Base-by-base conservation (phyloP, 2,329 filamentous ascomycete species). In the Xylaria sp. region DNA sequence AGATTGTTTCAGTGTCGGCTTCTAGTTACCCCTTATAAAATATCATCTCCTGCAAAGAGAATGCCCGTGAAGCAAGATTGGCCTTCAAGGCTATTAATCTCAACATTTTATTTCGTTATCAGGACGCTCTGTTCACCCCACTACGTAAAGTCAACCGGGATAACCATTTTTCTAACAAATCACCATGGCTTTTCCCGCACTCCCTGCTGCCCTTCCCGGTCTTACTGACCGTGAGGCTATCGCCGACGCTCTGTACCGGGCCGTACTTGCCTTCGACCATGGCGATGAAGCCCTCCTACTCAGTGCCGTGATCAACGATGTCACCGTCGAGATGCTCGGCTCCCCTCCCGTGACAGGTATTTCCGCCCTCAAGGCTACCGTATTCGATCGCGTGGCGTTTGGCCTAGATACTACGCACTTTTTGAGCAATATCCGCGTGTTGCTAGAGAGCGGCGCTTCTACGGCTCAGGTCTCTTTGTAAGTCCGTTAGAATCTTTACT, bases 191-290 rank as follows among this genome's bases (percentile, higher is more conserved):
- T 32, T 30, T 20, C 4, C 46, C 15, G 48, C 36, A 1, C 62
- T 65, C 15, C 62, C 62, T 10, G 45, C 43, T 28, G 18, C 55
- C 9, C 56, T 65, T n/a, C 18, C 62, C 15, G 43, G 53, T 9
- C 62, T 65, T 23, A 65, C 55, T 5, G 62, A 60, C 9, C 62
- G 62, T 45, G 62, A 65, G 20, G 13, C 62, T 3, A 65, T 65
- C 43, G n/a, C 46, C 6, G 62, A 65, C 55, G 8, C 34, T 9
- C 32, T 65, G 41, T 59, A 65, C 55, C 45, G 62, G 4, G 62
- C 36, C 23, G 46, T 60, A 0, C 46, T 53, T 3, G 43, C 53
- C 23, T 50, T 65, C 10, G 62, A 65, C 36, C 46, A 43, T 10
- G 55, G 30, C 18, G 62, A 65, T 23, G 36, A 53, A 0, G 55